Evolutionary conservation across 23 red algal species (phyloP).

Genomic region (Gracilaria caudata): DNA sequence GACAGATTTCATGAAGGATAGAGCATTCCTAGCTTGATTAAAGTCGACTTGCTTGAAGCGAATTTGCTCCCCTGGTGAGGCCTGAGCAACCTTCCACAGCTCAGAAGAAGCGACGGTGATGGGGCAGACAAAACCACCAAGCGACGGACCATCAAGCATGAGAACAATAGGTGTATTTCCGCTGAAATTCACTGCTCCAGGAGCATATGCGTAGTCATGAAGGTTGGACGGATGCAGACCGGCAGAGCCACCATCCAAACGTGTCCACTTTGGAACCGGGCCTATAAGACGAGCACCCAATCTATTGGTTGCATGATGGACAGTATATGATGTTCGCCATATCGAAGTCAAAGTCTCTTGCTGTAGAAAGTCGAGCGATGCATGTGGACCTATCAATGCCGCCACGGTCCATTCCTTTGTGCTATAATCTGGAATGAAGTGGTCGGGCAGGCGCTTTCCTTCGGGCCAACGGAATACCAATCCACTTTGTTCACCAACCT

Average conservation of each 20-base stretch:
- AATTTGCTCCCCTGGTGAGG: conserved; percentile 49
- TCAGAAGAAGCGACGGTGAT: conserved; percentile 70
- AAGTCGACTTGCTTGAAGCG: conserved; percentile 71
- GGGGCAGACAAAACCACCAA: conserved; percentile 78
- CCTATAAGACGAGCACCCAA: conserved; percentile 73
- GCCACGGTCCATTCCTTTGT: conserved; percentile 39
- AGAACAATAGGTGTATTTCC: conserved; percentile 84
- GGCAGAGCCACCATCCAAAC: conserved; percentile 65
- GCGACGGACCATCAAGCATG: conserved; percentile 76
- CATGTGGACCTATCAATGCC: conserved; percentile 66
- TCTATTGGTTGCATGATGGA: conserved; percentile 78
- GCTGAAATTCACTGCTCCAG: conserved; percentile 80
- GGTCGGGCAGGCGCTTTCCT: conserved; percentile 22
- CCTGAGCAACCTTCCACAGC: conserved; percentile 79
- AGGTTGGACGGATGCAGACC: conserved; percentile 78
- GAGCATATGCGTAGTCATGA: conserved; percentile 78
- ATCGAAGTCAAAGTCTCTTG: conserved; percentile 39
- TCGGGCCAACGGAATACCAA: conserved; percentile 53
- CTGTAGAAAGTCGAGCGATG: conserved; percentile 63
- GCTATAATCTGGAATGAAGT: conserved; percentile 43
- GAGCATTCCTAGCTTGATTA: conserved; percentile 31
- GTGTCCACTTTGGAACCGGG: conserved; percentile 69
- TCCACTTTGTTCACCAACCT: conserved; percentile 28
- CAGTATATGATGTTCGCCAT: conserved; percentile 52
- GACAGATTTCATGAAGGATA: conserved; percentile 7